A percentile compares a stretch with the other conserved stretches of the same genome.
Evolutionary conservation across 2,329 filamentous ascomycete genomes (phyloP).

Genomic region (Penicillium sp.): DNA sequence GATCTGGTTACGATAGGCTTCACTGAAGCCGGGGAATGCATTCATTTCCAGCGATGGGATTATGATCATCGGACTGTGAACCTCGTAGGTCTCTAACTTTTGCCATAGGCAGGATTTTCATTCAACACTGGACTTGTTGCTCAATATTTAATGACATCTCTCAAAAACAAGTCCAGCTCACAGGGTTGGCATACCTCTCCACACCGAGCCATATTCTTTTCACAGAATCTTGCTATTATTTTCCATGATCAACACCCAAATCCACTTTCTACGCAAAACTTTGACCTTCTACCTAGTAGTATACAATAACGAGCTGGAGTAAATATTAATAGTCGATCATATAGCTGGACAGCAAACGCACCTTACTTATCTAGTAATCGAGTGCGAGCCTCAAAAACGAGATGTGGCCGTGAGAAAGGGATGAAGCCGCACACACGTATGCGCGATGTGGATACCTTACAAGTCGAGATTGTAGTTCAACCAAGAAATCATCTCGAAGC

Average conservation of each 20-base stretch:
- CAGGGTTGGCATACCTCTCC: not conserved
- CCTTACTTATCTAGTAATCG: not conserved
- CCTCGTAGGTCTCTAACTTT: not conserved
- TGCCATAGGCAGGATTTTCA: not conserved
- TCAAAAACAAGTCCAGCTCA: not conserved
- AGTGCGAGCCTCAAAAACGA: constrained; percentile 1
- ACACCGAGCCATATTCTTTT: not conserved
- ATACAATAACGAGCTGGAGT: not conserved
- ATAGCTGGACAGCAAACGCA: not conserved
- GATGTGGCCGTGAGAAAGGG: not conserved
- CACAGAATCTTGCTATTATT: not conserved
- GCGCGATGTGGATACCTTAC: not conserved
- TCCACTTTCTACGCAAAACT: not conserved
- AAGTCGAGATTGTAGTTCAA: no score
- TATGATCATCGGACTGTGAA: not conserved
- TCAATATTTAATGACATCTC: not conserved
- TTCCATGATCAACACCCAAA: not conserved
- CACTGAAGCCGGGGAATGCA: constrained; percentile 5
- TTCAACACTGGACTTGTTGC: not conserved
- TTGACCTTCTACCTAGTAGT: no score
- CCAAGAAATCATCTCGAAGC: not conserved
- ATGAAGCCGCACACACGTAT: not conserved
- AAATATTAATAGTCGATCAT: not conserved
- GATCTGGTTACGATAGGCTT: constrained; percentile 1
- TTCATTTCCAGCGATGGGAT: constrained; percentile 2